Evolutionary conservation across 2,329 filamentous ascomycete genomes (phyloP), one percentile per base, ranked within the genome.

Genomic region (Hypoxylon rubiginosum): DNA sequence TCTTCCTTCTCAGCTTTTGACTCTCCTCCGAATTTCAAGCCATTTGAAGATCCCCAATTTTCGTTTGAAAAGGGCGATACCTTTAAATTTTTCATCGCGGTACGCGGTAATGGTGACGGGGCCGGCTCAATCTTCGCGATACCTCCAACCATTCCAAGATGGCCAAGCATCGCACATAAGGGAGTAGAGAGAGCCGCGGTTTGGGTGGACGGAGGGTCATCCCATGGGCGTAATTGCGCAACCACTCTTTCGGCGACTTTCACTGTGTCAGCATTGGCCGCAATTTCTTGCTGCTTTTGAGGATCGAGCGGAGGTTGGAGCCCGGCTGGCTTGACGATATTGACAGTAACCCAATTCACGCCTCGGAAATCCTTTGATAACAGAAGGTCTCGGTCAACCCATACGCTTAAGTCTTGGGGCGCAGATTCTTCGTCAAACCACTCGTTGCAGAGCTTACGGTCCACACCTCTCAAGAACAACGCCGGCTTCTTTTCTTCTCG

Each of bases 91-190:
- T 85, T 84, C 4, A 93, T 82, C 0, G 88, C 84, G 43, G 87
- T 89, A 63, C 89, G 88, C 5, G 90, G 84, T n/a, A 93, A 81
- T 56, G 91, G 92, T 43, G 86, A 82, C 13, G 92, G 89, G 0
- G 95, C 94, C 9, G 92, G 90, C 76, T 98, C 94, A 30, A 99
- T 85, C 66, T 95, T 93, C 60, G 97, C 87, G 45, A 98, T 88
- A 0, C 94, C 93, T 11, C 96, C 96, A 9, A 97, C 92, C 55
- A 97, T 86, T 1, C 89, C 90, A 41, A 88, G 82, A 56, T 88
- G 89, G 2, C 90, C 90, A 21, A 99, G 84, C 0, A 91, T 87
- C 30, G 87, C 86, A 77, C 92, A 97, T 6, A 99, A 82, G 3
- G 90, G 81, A 0, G 90, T 87, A 1, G 96, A 98, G 24, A 99